A percentile compares a stretch with the other conserved stretches of the same genome.
These are phyloP conservation scores for Linnemannia exigua DNA, from an alignment of 192 early-diverging fungal genomes.

Conservation along the genomic window DNA sequence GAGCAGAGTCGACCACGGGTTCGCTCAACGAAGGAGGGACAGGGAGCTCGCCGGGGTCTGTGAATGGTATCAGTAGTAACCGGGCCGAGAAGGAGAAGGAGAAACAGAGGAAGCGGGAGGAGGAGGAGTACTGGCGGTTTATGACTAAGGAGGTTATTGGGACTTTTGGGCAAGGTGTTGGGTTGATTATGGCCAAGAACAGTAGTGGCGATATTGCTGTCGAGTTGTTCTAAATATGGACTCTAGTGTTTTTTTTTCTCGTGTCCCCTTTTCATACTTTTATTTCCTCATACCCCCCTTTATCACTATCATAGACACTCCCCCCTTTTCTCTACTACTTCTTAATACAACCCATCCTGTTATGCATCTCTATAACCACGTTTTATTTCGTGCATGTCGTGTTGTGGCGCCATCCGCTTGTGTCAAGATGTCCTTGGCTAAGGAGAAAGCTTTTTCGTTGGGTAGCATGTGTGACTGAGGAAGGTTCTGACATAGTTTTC, in stretches of 20 bases:
- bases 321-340: too few species aligned
- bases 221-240: slow-evolving; percentile 25
- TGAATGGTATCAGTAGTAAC: not conserved
- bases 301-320: not conserved
- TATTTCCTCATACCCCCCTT: not conserved
- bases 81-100: slow-evolving; percentile 36
- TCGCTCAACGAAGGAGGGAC: slow-evolving; percentile 11
- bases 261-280: not conserved
- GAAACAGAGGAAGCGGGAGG: slow-evolving; percentile 32
- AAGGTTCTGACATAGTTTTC: too few species aligned
- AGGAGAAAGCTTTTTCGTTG: too few species aligned
- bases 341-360: not conserved
- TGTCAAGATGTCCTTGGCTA: too few species aligned
- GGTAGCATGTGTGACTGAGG: too few species aligned
- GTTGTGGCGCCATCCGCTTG: too few species aligned
- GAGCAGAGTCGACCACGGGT: slow-evolving; percentile 21
- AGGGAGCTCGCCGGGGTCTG: not conserved
- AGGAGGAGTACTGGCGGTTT: slow-evolving; percentile 33
- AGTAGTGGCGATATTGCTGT: slow-evolving; percentile 46
- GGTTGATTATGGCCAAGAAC: slow-evolving; percentile 50
- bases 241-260: not conserved
- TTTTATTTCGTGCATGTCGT: too few species aligned
- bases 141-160: slow-evolving; percentile 48
- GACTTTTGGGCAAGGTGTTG: slow-evolving; percentile 35
- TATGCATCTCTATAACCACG: too few species aligned